Evolutionary conservation across 176 grass and related monocot genomes (phyloP).

Genomic region (Coix lacrymajobi): DNA sequence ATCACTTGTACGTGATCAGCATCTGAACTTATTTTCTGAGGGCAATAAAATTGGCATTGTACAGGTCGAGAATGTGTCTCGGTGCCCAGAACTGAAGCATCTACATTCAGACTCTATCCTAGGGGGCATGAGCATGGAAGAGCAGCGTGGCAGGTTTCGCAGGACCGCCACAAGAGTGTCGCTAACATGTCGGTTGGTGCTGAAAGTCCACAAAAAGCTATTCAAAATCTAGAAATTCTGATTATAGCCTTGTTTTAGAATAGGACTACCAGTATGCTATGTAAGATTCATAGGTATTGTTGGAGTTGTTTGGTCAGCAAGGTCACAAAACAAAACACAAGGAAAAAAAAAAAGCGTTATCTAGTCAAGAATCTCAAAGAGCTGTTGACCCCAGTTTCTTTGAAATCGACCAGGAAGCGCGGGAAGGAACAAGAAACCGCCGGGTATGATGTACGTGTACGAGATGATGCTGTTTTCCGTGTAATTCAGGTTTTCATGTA

Average conservation of each 20-base stretch:
- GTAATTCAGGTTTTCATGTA: no score
- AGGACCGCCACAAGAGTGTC: constrained; percentile 64
- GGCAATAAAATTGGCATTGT: neutral
- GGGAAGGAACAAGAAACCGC: no score
- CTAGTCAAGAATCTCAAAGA: neutral
- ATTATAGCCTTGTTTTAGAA: neutral
- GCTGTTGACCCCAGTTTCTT: neutral
- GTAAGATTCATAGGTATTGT: no score
- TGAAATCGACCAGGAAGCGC: neutral
- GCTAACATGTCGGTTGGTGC: constrained; percentile 78
- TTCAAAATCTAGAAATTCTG: constrained; percentile 57
- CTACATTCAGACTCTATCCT: neutral
- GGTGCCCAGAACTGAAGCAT: constrained; percentile 45
- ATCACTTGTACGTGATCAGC: neutral
- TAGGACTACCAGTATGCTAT: neutral
- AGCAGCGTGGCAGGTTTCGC: constrained; percentile 34
- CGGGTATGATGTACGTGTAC: no score
- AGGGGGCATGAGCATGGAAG: neutral
- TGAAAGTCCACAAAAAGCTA: constrained; percentile 77
- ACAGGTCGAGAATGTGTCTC: constrained; percentile 57
- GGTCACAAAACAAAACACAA: no score
- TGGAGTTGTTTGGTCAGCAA: no score
- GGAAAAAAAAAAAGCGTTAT: neutral
- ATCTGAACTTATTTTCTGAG: neutral
- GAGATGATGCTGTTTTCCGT: no score